Evolutionary conservation across 2,329 filamentous ascomycete species (phyloP).

Genomic region (Fusarium sp.): DNA sequence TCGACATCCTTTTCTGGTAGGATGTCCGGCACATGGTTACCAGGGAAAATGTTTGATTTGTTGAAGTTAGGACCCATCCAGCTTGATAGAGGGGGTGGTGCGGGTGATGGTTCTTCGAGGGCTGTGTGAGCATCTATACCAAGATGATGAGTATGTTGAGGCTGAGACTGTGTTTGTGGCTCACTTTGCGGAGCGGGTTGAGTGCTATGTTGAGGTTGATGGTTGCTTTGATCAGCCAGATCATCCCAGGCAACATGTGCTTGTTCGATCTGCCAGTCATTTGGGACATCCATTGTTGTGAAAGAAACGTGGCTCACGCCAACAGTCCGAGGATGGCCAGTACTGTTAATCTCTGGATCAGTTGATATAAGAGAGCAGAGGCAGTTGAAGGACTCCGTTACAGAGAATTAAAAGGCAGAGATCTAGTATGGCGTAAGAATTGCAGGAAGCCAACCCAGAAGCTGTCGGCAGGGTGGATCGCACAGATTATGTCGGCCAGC

Average conservation of each 20-base stretch:
- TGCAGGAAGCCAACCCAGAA: neutral
- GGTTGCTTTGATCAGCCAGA: neutral
- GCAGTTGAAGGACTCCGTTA: neutral
- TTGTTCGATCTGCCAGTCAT: constrained; percentile 9
- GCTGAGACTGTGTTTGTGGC: neutral
- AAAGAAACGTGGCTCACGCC: neutral
- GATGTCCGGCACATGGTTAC: neutral
- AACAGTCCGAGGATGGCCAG: neutral
- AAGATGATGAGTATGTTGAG: neutral
- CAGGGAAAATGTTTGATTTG: neutral
- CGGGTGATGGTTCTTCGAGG: neutral
- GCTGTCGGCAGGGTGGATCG: neutral
- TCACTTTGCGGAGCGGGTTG: neutral
- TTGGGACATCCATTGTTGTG: constrained; percentile 9
- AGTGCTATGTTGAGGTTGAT: neutral
- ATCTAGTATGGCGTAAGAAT: neutral
- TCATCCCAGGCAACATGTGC: neutral
- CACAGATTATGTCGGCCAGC: neutral
- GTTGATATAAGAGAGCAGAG: neutral
- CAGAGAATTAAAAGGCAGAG: neutral
- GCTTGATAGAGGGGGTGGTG: constrained; percentile 13
- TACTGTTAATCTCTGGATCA: neutral
- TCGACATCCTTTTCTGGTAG: constrained; percentile 29
- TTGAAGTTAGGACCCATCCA: constrained; percentile 34
- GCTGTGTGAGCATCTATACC: neutral